Conservation (phyloP, 805 yeast genomes). For the Helenozyma baotianmanensis region DNA sequence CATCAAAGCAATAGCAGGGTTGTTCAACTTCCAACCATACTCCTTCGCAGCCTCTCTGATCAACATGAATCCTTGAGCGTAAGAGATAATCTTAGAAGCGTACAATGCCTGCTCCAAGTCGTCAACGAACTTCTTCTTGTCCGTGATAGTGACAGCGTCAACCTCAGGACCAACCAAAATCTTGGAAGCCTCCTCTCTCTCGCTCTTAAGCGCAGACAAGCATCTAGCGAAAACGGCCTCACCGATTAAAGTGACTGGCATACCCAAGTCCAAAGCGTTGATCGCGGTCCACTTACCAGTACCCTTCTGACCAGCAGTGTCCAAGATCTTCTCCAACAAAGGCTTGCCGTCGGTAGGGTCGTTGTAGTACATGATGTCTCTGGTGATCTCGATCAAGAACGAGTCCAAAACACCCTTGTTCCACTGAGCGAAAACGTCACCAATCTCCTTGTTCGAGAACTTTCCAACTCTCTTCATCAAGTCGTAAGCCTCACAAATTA, state of each 20-base stretch:
- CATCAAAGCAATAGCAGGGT: conserved; percentile 98
- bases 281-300: conserved; percentile 99
- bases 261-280: conserved; percentile 95
- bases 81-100: conserved; percentile 97
- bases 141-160: conserved; percentile 59
- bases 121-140: conserved; percentile 81
- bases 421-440: conserved; percentile 89
- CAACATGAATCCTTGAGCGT: conserved; percentile 99
- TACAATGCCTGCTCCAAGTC: conserved; percentile 96
- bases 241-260: conserved; percentile 97
- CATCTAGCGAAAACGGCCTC: conserved; percentile 98
- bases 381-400: conserved; percentile 93
- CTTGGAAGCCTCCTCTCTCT: conserved; percentile 83
- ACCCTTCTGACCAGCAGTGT: conserved; percentile 98
- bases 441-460: conserved; percentile 84
- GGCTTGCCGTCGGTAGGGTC: conserved; percentile 86
- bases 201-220: conserved; percentile 85
- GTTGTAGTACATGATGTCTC: conserved; percentile 85
- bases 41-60: conserved; percentile 97
- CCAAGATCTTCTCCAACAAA: conserved; percentile 92
- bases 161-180: conserved; percentile 74
- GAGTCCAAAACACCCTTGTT: conserved; percentile 97
- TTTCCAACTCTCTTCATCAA: conserved; percentile 92
- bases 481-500: conserved; percentile 97
- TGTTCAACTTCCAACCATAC: conserved; percentile 95